Base-by-base conservation (phyloP, 2,329 filamentous ascomycete genomes). In the Cladosporium velox region DNA sequence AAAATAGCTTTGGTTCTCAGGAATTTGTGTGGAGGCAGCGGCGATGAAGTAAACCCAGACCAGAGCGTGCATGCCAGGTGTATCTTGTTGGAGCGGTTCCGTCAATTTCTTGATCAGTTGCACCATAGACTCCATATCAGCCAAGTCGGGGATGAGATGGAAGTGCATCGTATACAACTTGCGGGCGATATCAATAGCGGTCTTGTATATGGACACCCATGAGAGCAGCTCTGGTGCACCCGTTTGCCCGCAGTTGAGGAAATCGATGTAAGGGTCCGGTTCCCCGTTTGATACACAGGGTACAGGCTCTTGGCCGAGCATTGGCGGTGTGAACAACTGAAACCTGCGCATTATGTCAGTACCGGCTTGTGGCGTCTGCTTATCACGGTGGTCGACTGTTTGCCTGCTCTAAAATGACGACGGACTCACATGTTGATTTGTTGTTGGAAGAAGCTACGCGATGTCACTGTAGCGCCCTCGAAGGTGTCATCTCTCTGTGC, bases 41-140 rank as follows among this genome's bases (percentile, higher is more conserved):
- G 49, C 49, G 12, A 52, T 52, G 49, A 52, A 52, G 15, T 52
- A 52, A 15, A 52, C 49, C 49, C 49, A 52, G 26, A 52, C 49
- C 7, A 52, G 49, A 30, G 49, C 26, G 49, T 52, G 49, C 49
- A 52, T 52, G 12, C 49, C 49, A 10, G 49, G 49, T 15, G 49
- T 52, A n/a, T 52, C 49, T 52, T 52, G 24, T 52, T 52, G 49
- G 6, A 52, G 49, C 24, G 49, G 49, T 30, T 52, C 49, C 15
- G 49, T 52, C 5, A 52, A 11, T 2, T 12, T 52, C 4, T 52
- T 52, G 24, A 52, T 26, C 4, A 7, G 4, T 8, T 30, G 49
- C 49, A 52, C 49, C 49, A 52, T 52, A 18, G 26, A 52, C 28
- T 52, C 49, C 49, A 52, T 52, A 30, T 24, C 30, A 7, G 12